These are phyloP conservation scores for Komagataella pseudopastoris DNA, from an alignment of 805 yeast species.

Conservation along the genomic window DNA sequence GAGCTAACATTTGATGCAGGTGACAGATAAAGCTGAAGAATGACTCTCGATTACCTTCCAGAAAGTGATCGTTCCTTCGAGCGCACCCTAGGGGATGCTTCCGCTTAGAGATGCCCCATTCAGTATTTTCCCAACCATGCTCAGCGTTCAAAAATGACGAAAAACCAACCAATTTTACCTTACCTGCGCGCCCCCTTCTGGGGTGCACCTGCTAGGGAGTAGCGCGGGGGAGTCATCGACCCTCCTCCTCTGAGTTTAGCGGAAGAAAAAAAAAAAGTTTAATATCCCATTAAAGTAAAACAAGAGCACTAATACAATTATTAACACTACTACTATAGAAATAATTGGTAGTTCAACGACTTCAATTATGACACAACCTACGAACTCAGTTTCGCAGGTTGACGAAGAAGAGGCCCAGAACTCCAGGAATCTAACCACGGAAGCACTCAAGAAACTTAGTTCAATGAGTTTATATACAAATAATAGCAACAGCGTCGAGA, in stretches of 20 bases:
- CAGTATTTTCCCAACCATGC: not conserved
- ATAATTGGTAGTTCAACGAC: not conserved
- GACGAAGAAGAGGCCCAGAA: not conserved
- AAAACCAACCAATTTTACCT: not conserved
- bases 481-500: not conserved
- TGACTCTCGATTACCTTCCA: not conserved
- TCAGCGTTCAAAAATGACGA: not conserved
- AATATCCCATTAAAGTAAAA: not conserved
- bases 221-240: not conserved
- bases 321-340: not conserved
- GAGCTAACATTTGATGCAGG: not conserved
- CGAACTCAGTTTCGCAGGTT: not conserved
- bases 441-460: constrained; percentile 2
- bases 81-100: not conserved
- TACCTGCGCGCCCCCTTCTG: not conserved
- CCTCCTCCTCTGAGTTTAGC: not conserved
- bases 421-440: constrained; percentile 1
- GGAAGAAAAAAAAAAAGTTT: not conserved
- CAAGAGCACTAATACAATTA: not conserved
- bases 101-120: not conserved
- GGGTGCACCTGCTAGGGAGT: not conserved
- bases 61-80: not conserved
- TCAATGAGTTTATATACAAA: not conserved
- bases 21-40: not conserved
- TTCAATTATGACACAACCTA: not conserved